These are phyloP conservation scores for Curvularia verruculosa DNA, from an alignment of 2,329 filamentous ascomycete genomes.

Conservation along the genomic window DNA sequence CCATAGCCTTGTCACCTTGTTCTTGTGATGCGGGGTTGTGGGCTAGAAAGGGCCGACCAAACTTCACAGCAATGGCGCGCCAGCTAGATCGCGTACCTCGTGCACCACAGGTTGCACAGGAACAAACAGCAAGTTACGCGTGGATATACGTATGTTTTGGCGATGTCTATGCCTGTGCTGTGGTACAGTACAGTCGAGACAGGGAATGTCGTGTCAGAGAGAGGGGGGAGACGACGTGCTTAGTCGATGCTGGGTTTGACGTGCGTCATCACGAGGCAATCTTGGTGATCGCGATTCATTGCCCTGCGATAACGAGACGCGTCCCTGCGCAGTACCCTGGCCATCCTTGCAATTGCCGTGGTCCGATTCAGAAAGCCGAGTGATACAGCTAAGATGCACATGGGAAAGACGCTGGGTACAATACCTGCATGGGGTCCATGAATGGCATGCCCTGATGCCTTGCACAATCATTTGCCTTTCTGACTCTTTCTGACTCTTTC, in stretches of 20 bases:
- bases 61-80: constrained; percentile 1
- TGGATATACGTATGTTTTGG: background rate
- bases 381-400: background rate
- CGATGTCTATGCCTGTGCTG: background rate
- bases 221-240: background rate
- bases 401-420: background rate
- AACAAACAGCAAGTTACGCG: background rate
- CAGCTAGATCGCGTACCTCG: constrained; percentile 1
- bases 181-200: background rate
- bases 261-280: background rate
- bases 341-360: background rate
- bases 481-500: background rate
- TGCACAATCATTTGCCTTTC: background rate
- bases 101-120: constrained; percentile 1
- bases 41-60: constrained; percentile 14
- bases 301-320: background rate
- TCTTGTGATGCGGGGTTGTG: constrained; percentile 31
- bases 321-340: background rate
- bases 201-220: background rate
- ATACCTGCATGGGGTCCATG: background rate
- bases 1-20: constrained; percentile 15
- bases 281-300: background rate
- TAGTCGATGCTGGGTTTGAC: background rate
- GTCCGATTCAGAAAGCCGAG: too few species aligned
- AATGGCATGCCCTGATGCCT: background rate